Conservation (phyloP, 2,329 filamentous ascomycete species). For the Colletotrichum horii region DNA sequence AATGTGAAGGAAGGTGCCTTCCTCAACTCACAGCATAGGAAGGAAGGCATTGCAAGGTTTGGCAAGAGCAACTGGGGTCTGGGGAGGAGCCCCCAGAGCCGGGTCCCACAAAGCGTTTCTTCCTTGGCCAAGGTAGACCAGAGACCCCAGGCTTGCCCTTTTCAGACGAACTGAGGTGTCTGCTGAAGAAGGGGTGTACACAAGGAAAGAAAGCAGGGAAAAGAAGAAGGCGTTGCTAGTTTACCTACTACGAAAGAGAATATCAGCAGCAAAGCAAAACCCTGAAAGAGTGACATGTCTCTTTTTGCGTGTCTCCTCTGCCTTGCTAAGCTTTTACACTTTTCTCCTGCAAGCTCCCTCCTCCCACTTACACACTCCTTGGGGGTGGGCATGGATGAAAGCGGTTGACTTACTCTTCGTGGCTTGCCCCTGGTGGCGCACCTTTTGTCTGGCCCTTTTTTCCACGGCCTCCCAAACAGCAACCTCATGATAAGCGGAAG, state of each 20-base stretch:
- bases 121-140: background rate
- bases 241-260: background rate
- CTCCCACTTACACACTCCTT: slow-evolving; percentile 3
- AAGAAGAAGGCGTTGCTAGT: background rate
- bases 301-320: background rate
- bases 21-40: background rate
- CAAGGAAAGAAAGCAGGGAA: background rate
- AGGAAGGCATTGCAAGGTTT: background rate
- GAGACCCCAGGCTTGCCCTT: background rate
- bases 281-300: background rate
- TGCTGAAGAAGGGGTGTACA: background rate
- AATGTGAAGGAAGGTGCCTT: background rate
- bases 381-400: background rate
- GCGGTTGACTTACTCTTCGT: background rate
- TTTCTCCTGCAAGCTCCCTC: background rate
- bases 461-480: background rate
- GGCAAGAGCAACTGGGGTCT: background rate
- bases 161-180: background rate
- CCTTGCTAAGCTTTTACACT: slow-evolving; percentile 1
- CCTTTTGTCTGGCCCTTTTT: background rate
- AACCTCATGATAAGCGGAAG: background rate
- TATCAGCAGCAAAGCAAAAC: background rate
- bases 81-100: background rate
- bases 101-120: background rate
- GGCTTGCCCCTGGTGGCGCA: background rate